phyloP scores from a whole-genome alignment of 805 yeast species.

The Schizosaccharomyces octosporus region DNA sequence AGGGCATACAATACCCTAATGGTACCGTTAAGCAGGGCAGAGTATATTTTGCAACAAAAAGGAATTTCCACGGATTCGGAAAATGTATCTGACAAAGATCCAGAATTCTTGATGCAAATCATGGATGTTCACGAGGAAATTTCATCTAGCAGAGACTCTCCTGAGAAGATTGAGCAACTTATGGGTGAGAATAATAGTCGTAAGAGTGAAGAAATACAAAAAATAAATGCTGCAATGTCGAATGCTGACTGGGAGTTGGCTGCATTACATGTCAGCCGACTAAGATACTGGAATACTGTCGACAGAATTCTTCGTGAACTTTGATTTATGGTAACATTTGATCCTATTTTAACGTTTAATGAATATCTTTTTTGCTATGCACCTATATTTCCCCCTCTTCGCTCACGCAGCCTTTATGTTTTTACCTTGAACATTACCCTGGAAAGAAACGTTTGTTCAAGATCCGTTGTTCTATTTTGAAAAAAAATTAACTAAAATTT shows the following conservation, averaged over 20 bases:
- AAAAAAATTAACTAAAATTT: too few species aligned
- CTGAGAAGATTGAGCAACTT: background rate
- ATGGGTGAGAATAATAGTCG: background rate
- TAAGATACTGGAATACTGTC: background rate
- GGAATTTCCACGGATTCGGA: background rate
- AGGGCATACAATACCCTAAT: background rate
- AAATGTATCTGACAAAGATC: background rate
- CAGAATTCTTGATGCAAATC: background rate
- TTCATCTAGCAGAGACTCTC: background rate
- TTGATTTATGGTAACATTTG: background rate
- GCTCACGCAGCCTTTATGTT: too few species aligned
- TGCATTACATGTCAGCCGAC: background rate
- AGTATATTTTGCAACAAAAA: background rate
- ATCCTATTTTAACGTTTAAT: too few species aligned
- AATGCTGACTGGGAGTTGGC: background rate
- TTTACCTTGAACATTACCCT: too few species aligned
- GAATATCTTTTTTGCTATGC: too few species aligned
- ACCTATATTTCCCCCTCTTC: too few species aligned
- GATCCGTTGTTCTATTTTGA: too few species aligned
- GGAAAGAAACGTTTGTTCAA: too few species aligned
- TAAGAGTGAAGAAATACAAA: background rate
- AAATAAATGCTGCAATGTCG: background rate
- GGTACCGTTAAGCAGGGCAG: background rate
- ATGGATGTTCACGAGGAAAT: background rate
- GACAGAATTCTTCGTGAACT: background rate